Base-by-base conservation (phyloP, 495 filamentous ascomycete species). In the Penicillium cinerascens region DNA sequence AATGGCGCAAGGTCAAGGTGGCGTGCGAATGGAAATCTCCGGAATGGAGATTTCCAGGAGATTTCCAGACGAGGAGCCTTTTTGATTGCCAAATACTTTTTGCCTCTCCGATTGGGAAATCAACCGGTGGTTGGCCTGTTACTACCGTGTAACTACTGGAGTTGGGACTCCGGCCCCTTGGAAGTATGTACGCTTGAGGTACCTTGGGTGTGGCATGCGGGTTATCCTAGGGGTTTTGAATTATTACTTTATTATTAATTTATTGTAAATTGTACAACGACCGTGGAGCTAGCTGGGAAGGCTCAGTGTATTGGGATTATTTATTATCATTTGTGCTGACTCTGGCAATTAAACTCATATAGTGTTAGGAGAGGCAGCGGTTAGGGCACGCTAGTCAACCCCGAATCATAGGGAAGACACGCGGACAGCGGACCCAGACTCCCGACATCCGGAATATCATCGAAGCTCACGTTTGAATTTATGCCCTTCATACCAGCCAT, bases 81-180 rank as follows among this genome's bases (percentile, higher is more conserved):
- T 42, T 47, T 51, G 11, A 25, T 47, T 38, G 21, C 35, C 29
- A 33, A 33, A 54, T 16, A 33, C 6, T 6, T 48, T 51, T 39
- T 54, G 43, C 54, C 54, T 54, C 11, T 29, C 26, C 33, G 21
- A 51, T 59, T 47, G 25, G 35, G 20, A 61, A 51, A 42, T 17
- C 21, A 55, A 64, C 54, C 26, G 27, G 47, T 51, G 44, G 54
- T 38, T 39, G 25, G 18, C 13, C 37, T 16, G 35, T 44, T 13
- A 33, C 29, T 33, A 33, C 29, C 27, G 55, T 64, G 58, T 61
- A 61, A 59, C 58, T 54, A 11, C n/a, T 21, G 11, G 36, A 17
- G 25, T 22, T 29, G 17, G 42, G 35, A 38, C 43, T 17, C 48
- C 44, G 47, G 25, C 54, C 57, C 17, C 54, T 9, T 5, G 10